Evolutionary conservation across 805 yeast genomes (phyloP).

Genomic region (Starmerella floris): DNA sequence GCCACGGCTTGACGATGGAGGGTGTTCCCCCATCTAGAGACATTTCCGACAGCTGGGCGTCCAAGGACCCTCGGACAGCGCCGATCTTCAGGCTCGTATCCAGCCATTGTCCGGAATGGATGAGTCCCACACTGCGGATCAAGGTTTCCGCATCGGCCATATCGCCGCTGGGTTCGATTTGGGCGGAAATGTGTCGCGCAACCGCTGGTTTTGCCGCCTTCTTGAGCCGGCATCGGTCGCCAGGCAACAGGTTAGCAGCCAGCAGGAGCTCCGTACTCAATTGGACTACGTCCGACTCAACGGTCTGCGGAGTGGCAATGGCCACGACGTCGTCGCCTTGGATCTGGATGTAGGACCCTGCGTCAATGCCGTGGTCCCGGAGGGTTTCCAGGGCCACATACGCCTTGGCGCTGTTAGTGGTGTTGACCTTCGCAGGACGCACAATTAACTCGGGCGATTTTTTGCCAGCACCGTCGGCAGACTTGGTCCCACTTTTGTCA

Average conservation of each 20-base stretch:
- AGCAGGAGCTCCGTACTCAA: conserved; percentile 28
- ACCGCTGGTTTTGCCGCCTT: conserved; percentile 41
- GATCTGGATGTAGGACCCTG: conserved; percentile 22
- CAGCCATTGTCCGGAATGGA: conserved; percentile 28
- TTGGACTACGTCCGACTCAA: conserved; percentile 22
- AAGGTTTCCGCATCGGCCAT: conserved; percentile 19
- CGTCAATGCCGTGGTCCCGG: conserved; percentile 20
- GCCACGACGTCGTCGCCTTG: conserved; percentile 18
- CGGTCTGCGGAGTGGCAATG: conserved; percentile 22
- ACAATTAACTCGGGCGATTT: conserved; percentile 18
- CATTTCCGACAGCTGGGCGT: conserved; percentile 33
- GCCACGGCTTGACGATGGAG: not conserved
- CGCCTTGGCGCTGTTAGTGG: conserved; percentile 17
- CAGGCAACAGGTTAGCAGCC: conserved; percentile 34
- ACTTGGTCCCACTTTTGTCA: not conserved
- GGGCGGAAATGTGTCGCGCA: conserved; percentile 30
- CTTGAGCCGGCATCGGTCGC: conserved; percentile 39
- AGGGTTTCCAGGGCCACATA: conserved; percentile 22
- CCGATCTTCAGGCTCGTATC: conserved; percentile 41
- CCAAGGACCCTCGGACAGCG: conserved; percentile 34
- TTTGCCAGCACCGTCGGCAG: not conserved
- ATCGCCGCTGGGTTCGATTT: conserved; percentile 19
- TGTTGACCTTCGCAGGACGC: conserved; percentile 19
- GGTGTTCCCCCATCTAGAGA: conserved; percentile 21
- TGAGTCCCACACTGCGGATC: conserved; percentile 16